Percentiles rank a stretch among this genome's conserved stretches.
Conservation (phyloP, 2,329 filamentous ascomycete genomes). For the Biscogniauxia mediterranea region DNA sequence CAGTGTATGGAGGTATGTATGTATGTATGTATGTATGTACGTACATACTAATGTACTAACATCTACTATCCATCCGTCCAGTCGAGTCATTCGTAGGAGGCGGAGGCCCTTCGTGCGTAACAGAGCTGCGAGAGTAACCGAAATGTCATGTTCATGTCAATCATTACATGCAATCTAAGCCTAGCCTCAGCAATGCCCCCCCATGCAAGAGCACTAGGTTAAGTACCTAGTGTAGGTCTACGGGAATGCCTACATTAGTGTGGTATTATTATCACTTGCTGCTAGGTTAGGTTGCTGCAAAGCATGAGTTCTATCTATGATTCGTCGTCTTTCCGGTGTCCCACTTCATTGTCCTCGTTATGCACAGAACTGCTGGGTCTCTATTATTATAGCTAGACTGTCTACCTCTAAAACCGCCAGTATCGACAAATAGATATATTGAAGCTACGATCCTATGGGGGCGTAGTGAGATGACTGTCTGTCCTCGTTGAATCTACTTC, state of each 20-base stretch:
- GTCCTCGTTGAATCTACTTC: neutral
- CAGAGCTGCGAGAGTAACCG: constrained; percentile 1
- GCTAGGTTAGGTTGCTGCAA: constrained; percentile 1
- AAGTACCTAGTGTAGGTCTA: neutral
- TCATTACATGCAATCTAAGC: neutral
- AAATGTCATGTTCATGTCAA: neutral
- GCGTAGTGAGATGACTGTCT: constrained; percentile 2
- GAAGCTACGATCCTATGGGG: constrained; percentile 16
- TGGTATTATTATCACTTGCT: constrained; percentile 3
- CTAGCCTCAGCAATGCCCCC: neutral
- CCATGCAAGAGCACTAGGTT: constrained; percentile 14
- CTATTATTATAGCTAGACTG: neutral
- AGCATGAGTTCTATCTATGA: constrained; percentile 2
- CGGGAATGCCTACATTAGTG: neutral
- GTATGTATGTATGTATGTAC: constrained; percentile 2
- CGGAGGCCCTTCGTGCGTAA: neutral
- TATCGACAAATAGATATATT: constrained; percentile 19
- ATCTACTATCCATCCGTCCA: too few relatives aligned
- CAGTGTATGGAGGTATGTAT: neutral
- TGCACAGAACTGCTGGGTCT: constrained; percentile 5
- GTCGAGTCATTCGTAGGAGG: neutral
- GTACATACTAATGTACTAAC: constrained; percentile 4
- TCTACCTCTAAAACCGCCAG: neutral
- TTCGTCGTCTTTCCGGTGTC: constrained; percentile 10
- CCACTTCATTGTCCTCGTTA: constrained; percentile 1